Evolutionary conservation across 2,329 filamentous ascomycete genomes (phyloP), one percentile per base, ranked within the genome.

Genomic region (Fusarium graminum): DNA sequence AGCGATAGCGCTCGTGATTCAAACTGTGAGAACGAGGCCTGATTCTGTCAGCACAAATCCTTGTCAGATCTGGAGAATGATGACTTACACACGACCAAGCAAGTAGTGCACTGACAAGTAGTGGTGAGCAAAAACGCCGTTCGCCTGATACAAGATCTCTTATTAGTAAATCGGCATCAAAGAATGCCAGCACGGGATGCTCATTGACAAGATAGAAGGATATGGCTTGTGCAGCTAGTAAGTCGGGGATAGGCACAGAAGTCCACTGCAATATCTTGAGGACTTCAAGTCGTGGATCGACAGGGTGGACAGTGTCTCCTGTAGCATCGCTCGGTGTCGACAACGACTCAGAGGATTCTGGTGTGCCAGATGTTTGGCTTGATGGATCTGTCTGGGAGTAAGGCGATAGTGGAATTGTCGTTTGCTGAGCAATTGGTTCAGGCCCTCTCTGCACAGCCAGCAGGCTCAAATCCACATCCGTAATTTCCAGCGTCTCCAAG

Each of bases 181-280:
- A 64, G 3, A 64, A 26, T 4, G 45, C 59, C 14, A 64, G 53
- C 1, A 64, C 6, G 5, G 61, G 59, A 0, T 64, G 61, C 8
- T 64, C 59, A 4, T 64, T 64, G 0, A 6, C 4, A 0, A 64
- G 42, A 19, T 64, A 64, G 19, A 64, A 64, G 1, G 59, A 64
- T n/a, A 64, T 38, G 0, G 29, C 54, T 5, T 64, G 46, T 5
- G 49, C 41, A 6, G 53, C 61, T 2, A 64, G 12, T 3, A 16
- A 22, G 14, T 64, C 47, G 0, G 28, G 34, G 0, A 59, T 40
- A 4, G 46, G 32, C 9, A 64, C 9, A 0, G 59, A 53, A 6
- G 59, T 64, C 61, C 61, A 64, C n/a, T 63, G 42, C 46, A 59
- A 46, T 28, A 64, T 45, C 16, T 38, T 43, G 3, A 63, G 16